Evolutionary conservation across 371 early-diverging fungal species (phyloP).

Genomic region (Apophysomyces elegans): DNA sequence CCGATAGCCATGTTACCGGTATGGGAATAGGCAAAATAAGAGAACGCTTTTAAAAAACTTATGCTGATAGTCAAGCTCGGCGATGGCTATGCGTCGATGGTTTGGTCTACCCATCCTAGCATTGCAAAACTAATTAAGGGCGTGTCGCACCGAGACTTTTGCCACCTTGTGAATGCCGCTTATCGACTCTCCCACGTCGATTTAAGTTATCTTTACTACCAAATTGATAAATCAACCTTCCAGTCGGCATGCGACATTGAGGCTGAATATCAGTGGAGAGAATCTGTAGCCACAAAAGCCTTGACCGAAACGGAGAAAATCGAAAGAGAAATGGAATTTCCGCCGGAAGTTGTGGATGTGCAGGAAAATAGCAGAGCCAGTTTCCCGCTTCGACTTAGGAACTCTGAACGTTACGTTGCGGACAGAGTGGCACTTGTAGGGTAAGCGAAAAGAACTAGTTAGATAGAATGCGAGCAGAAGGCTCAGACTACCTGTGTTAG

Average conservation of each 20-base stretch:
- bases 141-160: constrained; percentile 67
- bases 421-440: constrained; percentile 90
- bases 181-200: constrained; percentile 76
- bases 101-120: constrained; percentile 85
- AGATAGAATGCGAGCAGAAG: not conserved
- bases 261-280: constrained; percentile 73
- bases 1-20: constrained; percentile 93
- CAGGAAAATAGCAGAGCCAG: constrained; percentile 73
- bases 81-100: constrained; percentile 77
- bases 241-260: constrained; percentile 51
- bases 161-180: constrained; percentile 81
- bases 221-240: constrained; percentile 49
- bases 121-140: constrained; percentile 67
- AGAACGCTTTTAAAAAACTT: not conserved
- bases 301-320: constrained; percentile 25
- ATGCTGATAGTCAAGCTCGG: constrained; percentile 41
- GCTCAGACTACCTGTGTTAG: constrained; percentile 35
- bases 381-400: constrained; percentile 86
- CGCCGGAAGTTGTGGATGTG: constrained; percentile 70
- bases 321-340: constrained; percentile 41
- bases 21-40: constrained; percentile 18
- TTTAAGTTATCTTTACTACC: constrained; percentile 69
- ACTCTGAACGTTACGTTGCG: constrained; percentile 75
- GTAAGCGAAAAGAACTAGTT: constrained; percentile 33
- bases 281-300: constrained; percentile 43